These are phyloP conservation scores for Candida koratica DNA, from an alignment of 805 yeast species.

Conservation along the genomic window DNA sequence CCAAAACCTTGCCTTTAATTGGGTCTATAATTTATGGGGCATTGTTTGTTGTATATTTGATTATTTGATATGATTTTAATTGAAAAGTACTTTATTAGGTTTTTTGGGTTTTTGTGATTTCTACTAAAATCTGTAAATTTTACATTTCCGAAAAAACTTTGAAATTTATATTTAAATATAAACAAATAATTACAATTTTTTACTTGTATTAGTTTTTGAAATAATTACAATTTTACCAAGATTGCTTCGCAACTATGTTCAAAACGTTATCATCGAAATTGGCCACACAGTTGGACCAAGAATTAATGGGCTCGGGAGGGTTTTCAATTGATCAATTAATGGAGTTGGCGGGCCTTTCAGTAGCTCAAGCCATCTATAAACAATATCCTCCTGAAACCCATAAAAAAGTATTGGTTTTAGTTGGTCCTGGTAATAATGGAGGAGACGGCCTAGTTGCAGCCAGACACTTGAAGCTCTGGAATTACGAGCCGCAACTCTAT, in stretches of 20 bases:
- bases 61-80: conserved; percentile 1
- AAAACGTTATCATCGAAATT: conserved; percentile 38
- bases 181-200: no score
- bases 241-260: conserved; percentile 14
- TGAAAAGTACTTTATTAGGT: no score
- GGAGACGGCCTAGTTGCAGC: conserved; percentile 98
- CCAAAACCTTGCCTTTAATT: neutral
- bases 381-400: conserved; percentile 56
- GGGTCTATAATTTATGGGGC: neutral
- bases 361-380: conserved; percentile 77
- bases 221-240: no score
- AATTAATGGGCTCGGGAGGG: conserved; percentile 80
- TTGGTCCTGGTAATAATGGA: conserved; percentile 96
- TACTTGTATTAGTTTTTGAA: no score
- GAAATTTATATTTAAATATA: no score
- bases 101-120: no score
- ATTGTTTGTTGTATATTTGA: neutral
- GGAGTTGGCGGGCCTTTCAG: conserved; percentile 96
- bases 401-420: conserved; percentile 57
- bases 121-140: no score
- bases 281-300: conserved; percentile 79
- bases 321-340: conserved; percentile 83
- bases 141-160: no score
- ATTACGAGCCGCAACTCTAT: conserved; percentile 65
- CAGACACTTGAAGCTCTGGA: conserved; percentile 74